Evolutionary conservation across 257 asterid genomes (phyloP).

Genomic region (Striga asiatica): DNA sequence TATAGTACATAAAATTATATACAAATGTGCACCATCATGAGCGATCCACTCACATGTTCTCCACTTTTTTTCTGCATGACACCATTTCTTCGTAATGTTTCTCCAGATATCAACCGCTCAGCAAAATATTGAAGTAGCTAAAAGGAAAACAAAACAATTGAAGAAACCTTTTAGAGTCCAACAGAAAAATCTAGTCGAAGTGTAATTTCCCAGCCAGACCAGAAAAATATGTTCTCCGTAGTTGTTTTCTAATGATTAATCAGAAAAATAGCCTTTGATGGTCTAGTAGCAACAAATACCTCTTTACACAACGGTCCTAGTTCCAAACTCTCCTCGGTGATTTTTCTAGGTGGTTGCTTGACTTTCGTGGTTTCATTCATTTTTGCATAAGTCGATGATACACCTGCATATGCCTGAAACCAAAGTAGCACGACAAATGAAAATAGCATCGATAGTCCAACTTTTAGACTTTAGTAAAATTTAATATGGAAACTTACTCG

Average conservation of each 20-base stretch:
- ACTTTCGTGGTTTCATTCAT: constrained; percentile 26
- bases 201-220: background rate
- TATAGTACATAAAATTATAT: too few relatives aligned
- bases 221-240: background rate
- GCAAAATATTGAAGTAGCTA: constrained; percentile 70
- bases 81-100: constrained; percentile 69
- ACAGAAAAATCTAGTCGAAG: too few relatives aligned
- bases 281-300: too few relatives aligned
- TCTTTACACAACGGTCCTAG: constrained; percentile 58
- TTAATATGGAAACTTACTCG: constrained; percentile 37
- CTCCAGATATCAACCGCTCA: constrained; percentile 81
- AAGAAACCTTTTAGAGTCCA: too few relatives aligned
- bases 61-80: constrained; percentile 71
- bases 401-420: constrained; percentile 55
- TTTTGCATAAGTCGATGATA: constrained; percentile 33
- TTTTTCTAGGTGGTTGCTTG: constrained; percentile 34
- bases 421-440: constrained; percentile 13
- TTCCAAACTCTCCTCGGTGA: constrained; percentile 41
- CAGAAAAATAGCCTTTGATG: too few relatives aligned
- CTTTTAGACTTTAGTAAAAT: background rate
- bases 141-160: too few relatives aligned
- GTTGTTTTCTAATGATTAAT: too few relatives aligned
- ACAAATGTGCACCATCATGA: background rate
- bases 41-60: constrained; percentile 39
- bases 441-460: constrained; percentile 8